phyloP scores from a whole-genome alignment of 2,329 filamentous ascomycete species.

The Phaeosphaeria sp. region DNA sequence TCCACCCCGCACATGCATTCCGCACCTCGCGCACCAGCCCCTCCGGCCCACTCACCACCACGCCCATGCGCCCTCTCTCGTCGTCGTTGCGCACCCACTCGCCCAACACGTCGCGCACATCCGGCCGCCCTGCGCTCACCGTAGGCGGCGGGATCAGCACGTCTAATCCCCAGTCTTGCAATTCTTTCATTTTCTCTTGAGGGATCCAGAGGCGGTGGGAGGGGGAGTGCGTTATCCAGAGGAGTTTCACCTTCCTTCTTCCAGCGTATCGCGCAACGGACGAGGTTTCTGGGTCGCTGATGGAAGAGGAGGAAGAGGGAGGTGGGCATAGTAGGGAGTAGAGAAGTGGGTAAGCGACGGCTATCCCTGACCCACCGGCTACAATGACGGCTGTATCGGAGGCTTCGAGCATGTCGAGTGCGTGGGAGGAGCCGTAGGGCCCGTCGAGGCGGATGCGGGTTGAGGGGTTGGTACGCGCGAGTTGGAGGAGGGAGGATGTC shows the following conservation, averaged over 20 bases:
- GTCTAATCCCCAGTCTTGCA: slow-evolving; percentile 59
- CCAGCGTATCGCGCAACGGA: background rate
- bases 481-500: slow-evolving; percentile 61
- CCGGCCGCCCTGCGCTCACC: slow-evolving; percentile 59
- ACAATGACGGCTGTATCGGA: slow-evolving; percentile 62
- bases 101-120: slow-evolving; percentile 56
- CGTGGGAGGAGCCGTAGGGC: slow-evolving; percentile 67
- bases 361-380: slow-evolving; percentile 70
- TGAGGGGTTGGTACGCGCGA: slow-evolving; percentile 56
- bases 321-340: slow-evolving; percentile 55
- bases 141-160: slow-evolving; percentile 64
- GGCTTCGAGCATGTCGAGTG: slow-evolving; percentile 61
- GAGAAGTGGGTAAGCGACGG: slow-evolving; percentile 67
- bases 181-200: slow-evolving; percentile 56
- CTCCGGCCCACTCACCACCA: slow-evolving; percentile 69
- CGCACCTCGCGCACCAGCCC: slow-evolving; percentile 66
- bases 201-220: slow-evolving; percentile 64
- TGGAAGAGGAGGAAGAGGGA: background rate
- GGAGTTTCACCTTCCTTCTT: slow-evolving; percentile 54
- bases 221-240: slow-evolving; percentile 66
- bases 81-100: slow-evolving; percentile 44
- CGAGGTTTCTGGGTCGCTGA: background rate
- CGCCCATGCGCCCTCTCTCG: slow-evolving; percentile 50
- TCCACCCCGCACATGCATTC: slow-evolving; percentile 62
- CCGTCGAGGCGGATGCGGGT: slow-evolving; percentile 65